phyloP scores from a whole-genome alignment of 345 rosid genomes.

The Populus simonii region DNA sequence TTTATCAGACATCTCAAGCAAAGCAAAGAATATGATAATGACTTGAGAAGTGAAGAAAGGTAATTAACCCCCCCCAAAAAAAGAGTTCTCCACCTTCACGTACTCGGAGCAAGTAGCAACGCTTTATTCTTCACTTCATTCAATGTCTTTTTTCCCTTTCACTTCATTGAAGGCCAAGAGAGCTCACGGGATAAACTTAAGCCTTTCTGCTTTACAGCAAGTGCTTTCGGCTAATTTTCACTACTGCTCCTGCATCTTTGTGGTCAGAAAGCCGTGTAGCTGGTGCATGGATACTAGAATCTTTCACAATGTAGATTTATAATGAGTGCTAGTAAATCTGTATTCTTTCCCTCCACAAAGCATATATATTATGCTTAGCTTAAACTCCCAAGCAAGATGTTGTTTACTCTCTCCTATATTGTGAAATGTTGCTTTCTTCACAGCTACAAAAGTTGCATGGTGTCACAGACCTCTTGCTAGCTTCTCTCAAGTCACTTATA shows the following conservation, averaged over 20 bases:
- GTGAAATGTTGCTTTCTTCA: background rate
- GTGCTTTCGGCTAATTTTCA: background rate
- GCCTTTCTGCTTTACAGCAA: background rate
- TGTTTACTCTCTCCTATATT: background rate
- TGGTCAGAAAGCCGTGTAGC: background rate
- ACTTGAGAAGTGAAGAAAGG: too few relatives aligned
- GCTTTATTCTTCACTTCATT: background rate
- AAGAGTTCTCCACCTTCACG: too few relatives aligned
- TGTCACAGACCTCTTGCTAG: background rate
- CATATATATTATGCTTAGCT: too few relatives aligned
- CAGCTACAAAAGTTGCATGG: background rate
- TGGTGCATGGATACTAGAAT: background rate
- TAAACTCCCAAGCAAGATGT: too few relatives aligned
- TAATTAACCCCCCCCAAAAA: too few relatives aligned
- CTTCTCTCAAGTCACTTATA: background rate
- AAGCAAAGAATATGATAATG: too few relatives aligned
- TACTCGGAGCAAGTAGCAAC: background rate
- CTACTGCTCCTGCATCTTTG: background rate
- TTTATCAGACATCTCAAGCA: too few relatives aligned
- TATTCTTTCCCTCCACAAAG: too few relatives aligned
- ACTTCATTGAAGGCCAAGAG: background rate
- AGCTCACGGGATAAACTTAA: background rate
- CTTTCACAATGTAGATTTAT: too few relatives aligned
- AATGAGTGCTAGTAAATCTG: too few relatives aligned
- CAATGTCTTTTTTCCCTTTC: background rate